Evolutionary conservation across 2,329 filamentous ascomycete genomes (phyloP).

Genomic region (Coniochaeta sp.): DNA sequence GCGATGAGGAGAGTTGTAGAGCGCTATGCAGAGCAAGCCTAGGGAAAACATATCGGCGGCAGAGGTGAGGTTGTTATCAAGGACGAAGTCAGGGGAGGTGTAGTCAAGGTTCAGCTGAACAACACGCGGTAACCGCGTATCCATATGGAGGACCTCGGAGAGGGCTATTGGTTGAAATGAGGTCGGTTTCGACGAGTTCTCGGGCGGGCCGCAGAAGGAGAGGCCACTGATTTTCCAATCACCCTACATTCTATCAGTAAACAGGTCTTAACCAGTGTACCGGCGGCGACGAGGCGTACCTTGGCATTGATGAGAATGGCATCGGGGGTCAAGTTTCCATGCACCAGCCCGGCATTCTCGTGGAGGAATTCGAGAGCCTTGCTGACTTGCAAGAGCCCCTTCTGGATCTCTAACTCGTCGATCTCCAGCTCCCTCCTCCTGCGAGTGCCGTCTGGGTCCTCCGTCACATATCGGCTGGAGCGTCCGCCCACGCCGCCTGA

Average conservation of each 20-base stretch:
- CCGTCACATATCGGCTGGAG: constrained; percentile 71
- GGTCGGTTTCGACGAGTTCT: constrained; percentile 65
- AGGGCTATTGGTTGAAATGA: constrained; percentile 75
- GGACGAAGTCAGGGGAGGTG: constrained; percentile 86
- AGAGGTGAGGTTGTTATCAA: constrained; percentile 80
- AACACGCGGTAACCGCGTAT: constrained; percentile 70
- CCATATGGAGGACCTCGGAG: constrained; percentile 76
- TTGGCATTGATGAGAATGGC: constrained; percentile 92
- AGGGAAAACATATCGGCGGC: constrained; percentile 91
- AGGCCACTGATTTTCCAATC: constrained; percentile 99
- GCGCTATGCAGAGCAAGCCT: constrained; percentile 76
- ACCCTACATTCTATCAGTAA: constrained; percentile 46
- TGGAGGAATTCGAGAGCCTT: constrained; percentile 94
- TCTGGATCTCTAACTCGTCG: constrained; percentile 96
- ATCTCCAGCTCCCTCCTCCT: constrained; percentile 80
- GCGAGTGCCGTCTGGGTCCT: constrained; percentile 67
- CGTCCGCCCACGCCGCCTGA: constrained; percentile 61
- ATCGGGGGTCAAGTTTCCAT: constrained; percentile 91
- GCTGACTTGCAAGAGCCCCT: constrained; percentile 84
- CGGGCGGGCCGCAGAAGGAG: constrained; percentile 76
- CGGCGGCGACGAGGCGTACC: constrained; percentile 34
- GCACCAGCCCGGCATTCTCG: constrained; percentile 87
- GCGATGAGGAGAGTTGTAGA: constrained; percentile 90
- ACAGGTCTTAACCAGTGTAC: constrained; percentile 3
- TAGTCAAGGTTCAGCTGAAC: constrained; percentile 92